Percentiles rank a stretch among this genome's conserved stretches.
phyloP scores from a whole-genome alignment of 2,329 filamentous ascomycete species.

The Ilyonectria mors-panacis region DNA sequence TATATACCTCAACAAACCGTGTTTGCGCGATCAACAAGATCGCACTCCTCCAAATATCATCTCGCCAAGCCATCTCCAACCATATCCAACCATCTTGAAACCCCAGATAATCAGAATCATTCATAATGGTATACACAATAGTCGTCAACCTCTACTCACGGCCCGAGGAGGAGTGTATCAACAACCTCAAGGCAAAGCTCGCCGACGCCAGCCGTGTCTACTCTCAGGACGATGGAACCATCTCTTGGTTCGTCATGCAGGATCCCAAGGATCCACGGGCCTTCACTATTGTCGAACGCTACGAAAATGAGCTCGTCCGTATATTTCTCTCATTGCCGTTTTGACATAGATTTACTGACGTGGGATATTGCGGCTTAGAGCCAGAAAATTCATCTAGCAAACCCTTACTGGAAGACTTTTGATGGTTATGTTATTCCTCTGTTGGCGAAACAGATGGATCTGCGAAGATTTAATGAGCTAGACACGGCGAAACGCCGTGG shows the following conservation, averaged over 20 bases:
- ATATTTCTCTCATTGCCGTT: conserved; percentile 45
- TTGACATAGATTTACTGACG: background rate
- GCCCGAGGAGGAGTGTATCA: conserved; percentile 73
- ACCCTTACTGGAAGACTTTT: conserved; percentile 84
- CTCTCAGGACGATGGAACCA: conserved; percentile 78
- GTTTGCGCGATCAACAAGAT: background rate
- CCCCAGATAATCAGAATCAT: background rate
- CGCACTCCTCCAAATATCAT: background rate
- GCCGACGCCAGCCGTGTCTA: conserved; percentile 82
- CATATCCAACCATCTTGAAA: background rate
- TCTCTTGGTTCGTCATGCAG: conserved; percentile 85
- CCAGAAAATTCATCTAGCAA: conserved; percentile 75
- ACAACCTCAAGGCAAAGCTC: conserved; percentile 79
- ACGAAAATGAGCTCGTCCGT: conserved; percentile 75
- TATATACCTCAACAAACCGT: background rate
- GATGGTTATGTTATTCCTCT: conserved; percentile 81
- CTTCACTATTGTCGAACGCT: conserved; percentile 84
- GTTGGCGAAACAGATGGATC: conserved; percentile 78
- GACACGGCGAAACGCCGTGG: conserved; percentile 67
- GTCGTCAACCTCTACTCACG: conserved; percentile 81
- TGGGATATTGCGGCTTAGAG: conserved; percentile 51
- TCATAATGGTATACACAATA: conserved; percentile 77
- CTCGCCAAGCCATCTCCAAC: background rate
- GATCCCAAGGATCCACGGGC: conserved; percentile 76
- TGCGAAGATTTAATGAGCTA: conserved; percentile 77